phyloP scores from a whole-genome alignment of 345 rosid genomes.

The Gossypium anomalum region DNA sequence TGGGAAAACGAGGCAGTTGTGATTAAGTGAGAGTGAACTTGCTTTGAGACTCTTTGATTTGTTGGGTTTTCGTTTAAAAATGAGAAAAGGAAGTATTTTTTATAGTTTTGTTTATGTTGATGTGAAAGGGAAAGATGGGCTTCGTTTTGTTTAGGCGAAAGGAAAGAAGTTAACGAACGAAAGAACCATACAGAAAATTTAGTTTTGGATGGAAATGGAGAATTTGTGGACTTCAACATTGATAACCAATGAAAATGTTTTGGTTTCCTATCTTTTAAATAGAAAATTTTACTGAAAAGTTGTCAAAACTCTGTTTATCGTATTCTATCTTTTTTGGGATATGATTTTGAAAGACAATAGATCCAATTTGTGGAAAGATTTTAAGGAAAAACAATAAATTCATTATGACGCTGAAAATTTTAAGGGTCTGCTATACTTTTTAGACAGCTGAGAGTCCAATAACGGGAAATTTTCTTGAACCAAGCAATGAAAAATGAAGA shows the following conservation, averaged over 20 bases:
- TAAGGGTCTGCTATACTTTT: not conserved
- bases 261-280: not conserved
- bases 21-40: conserved; percentile 31
- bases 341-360: not conserved
- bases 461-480: not conserved
- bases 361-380: not conserved
- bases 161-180: not conserved
- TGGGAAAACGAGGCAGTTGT: conserved; percentile 22
- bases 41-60: conserved; percentile 30
- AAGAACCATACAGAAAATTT: not conserved
- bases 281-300: not conserved
- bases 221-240: not conserved
- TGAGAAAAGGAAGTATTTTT: conserved; percentile 24
- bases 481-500: not conserved
- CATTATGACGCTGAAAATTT: not conserved
- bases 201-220: not conserved
- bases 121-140: not conserved
- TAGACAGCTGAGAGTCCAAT: not conserved
- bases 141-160: not conserved
- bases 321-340: not conserved
- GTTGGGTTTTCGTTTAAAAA: conserved; percentile 29
- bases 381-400: not conserved
- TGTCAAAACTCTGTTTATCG: not conserved
- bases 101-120: conserved; percentile 1
- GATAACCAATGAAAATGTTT: not conserved